Evolutionary conservation across 75 land plant genomes (phyloP).

Genomic region (Ceratopteris richardii): DNA sequence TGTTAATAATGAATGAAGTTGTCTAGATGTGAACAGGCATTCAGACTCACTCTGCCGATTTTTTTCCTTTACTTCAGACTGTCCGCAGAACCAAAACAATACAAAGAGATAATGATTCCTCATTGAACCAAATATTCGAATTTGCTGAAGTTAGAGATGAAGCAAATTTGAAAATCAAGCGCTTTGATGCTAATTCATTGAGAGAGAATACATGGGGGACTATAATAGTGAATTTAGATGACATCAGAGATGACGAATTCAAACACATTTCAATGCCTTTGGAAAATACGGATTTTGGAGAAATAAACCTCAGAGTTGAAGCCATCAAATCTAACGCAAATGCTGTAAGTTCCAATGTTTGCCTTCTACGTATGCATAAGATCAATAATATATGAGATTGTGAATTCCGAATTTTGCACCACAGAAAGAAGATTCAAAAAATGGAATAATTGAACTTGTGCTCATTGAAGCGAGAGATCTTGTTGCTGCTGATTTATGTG

Average conservation of each 20-base stretch:
- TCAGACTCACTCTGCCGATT: not conserved
- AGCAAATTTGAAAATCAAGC: conserved; percentile 76
- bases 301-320: conserved; percentile 66
- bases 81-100: conserved; percentile 57
- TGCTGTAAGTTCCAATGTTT: not conserved
- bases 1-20: too few species aligned
- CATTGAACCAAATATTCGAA: conserved; percentile 77
- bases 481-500: conserved; percentile 80
- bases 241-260: conserved; percentile 46
- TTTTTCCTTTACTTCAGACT: conserved; percentile 24
- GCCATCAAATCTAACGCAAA: conserved; percentile 29
- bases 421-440: not conserved
- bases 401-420: conserved; percentile 1
- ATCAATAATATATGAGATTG: not conserved
- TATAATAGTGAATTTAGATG: conserved; percentile 77
- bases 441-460: conserved; percentile 68
- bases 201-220: conserved; percentile 75
- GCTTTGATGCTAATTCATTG: conserved; percentile 60
- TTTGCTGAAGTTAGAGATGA: conserved; percentile 76
- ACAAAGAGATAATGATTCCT: conserved; percentile 33
- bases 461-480: conserved; percentile 85
- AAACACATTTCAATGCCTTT: conserved; percentile 86
- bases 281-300: conserved; percentile 76
- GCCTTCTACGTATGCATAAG: too few species aligned
- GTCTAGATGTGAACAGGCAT: too few species aligned